Evolutionary conservation across 1,284 basidiomycete genomes (phyloP), one percentile per base, ranked within the genome.

Genomic region (Mycena citricolor): DNA sequence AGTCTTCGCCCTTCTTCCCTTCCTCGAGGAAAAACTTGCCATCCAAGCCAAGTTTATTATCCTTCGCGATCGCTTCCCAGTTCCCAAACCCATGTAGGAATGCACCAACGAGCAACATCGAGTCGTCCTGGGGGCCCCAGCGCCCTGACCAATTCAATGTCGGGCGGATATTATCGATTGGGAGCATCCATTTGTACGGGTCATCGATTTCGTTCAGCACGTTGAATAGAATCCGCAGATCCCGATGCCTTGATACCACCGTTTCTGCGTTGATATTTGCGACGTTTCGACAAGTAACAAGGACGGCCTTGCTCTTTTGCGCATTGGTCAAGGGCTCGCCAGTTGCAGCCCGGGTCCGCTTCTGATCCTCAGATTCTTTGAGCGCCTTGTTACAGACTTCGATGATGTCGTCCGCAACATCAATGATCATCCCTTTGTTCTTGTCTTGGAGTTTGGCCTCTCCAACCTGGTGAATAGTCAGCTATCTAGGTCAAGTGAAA

Each of bases 11-110:
- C 66, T 95, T 95, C 67, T 95, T 95, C 58, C 86, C 90, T 62
- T 97, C 94, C 61, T 98, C 97, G 32, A 99, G 76, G 81, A 98
- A 99, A 70, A 99, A 95, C 63, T 95, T 97, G 64, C 88, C 92
- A 3, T 84, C 77, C 14, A 99, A 77, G 4, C 83, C 82, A 3
- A 99, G 81, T 43, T 82, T 79, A 3, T 81, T 67, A 63, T 99
- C 97, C 61, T 90, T 90, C 59, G 87, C 81, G 74, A 99, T 98
- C 32, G 81, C 76, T 62, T 99, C 97, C 97, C 97, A 99, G 55
- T 89, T 91, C 14, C 94, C 94, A 62, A 99, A 97, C 19, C 97
- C 97, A 58, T 99, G 89, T 36, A 87, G 64, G 76, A 81, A 98
- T 14, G 97, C 91, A 22, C 97, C 97, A 39, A 98, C 84, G 19